These are phyloP conservation scores for Colletotrichum gloeosporioides DNA, from an alignment of 2,329 filamentous ascomycete species.

Conservation along the genomic window DNA sequence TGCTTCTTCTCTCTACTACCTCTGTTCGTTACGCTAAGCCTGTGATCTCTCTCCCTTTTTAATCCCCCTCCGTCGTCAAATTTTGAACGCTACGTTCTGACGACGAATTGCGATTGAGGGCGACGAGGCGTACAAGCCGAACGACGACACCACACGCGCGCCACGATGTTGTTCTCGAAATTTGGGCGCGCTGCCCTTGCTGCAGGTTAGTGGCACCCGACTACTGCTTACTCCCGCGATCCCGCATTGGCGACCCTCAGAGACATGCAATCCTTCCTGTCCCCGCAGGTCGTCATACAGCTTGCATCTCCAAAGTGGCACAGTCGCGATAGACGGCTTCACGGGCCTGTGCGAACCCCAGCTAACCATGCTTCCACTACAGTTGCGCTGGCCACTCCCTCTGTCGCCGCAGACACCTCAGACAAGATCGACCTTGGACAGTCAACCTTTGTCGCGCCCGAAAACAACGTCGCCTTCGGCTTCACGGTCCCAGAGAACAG, in stretches of 20 bases:
- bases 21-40: background rate
- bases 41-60: background rate
- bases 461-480: conserved; percentile 52
- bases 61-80: background rate
- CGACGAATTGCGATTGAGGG: background rate
- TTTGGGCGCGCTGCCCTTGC: conserved; percentile 14
- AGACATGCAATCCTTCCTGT: background rate
- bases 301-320: background rate
- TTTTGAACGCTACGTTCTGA: background rate
- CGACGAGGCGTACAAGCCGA: background rate
- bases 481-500: conserved; percentile 53
- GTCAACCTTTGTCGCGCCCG: conserved; percentile 49
- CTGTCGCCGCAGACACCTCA: conserved; percentile 28
- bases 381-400: conserved; percentile 23
- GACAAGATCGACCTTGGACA: conserved; percentile 34
- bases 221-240: background rate
- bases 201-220: conserved; percentile 15
- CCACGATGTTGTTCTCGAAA: conserved; percentile 20
- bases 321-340: background rate
- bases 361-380: background rate
- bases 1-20: background rate
- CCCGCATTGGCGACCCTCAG: background rate
- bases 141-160: background rate
- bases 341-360: background rate
- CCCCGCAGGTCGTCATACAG: background rate